Evolutionary conservation across 148 eudicot genomes (phyloP).

Genomic region (Camellia granthamiana): DNA sequence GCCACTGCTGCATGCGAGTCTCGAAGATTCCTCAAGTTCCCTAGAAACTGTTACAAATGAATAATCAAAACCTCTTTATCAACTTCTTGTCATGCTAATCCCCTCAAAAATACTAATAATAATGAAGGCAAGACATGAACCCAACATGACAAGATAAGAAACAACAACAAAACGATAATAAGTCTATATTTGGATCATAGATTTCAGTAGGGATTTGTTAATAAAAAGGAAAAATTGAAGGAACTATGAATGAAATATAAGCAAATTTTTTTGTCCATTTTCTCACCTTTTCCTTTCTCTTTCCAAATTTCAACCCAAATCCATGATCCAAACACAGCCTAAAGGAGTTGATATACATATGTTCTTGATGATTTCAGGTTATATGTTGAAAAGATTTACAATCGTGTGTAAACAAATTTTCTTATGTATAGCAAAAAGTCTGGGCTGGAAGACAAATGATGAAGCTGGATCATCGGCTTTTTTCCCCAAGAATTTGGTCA

Average conservation of each 20-base stretch:
- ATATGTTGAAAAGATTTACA: background rate
- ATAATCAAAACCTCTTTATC: background rate
- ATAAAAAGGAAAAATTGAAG: too few relatives aligned
- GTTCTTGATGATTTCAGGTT: background rate
- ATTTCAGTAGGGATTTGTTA: too few relatives aligned
- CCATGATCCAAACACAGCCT: background rate
- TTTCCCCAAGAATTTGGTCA: background rate
- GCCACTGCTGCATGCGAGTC: constrained; percentile 93
- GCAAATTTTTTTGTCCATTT: too few relatives aligned
- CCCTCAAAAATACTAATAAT: background rate
- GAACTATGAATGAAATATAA: too few relatives aligned
- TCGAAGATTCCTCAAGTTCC: constrained; percentile 89
- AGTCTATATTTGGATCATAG: background rate
- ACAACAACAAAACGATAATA: background rate
- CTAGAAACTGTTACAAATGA: constrained; percentile 64
- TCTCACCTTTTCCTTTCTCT: too few relatives aligned
- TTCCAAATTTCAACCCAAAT: too few relatives aligned
- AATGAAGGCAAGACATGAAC: background rate
- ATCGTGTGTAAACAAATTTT: background rate
- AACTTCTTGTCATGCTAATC: background rate
- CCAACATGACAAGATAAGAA: background rate
- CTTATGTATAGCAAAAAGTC: background rate
- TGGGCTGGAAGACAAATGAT: background rate
- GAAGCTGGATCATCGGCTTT: background rate
- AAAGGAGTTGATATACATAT: background rate